These are phyloP conservation scores for Onygenales sp. DNA, from an alignment of 2,329 filamentous ascomycete species.

Conservation along the genomic window DNA sequence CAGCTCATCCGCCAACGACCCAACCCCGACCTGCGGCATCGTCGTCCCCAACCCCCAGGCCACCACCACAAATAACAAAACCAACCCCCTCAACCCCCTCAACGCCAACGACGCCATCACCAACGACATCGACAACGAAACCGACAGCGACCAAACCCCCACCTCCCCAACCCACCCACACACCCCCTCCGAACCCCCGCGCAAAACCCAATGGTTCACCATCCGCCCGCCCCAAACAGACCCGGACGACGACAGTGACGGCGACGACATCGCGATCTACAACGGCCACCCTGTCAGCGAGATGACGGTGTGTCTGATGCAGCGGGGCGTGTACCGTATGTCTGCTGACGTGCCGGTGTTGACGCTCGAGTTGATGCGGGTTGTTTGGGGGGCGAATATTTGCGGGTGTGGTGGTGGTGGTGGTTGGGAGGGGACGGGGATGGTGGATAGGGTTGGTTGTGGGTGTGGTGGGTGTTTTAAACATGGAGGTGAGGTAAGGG, in stretches of 20 bases:
- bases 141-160: background rate
- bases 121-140: background rate
- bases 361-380: background rate
- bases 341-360: background rate
- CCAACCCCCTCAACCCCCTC: no score
- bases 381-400: background rate
- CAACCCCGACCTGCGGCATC: background rate
- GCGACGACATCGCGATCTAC: background rate
- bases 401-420: background rate
- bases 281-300: background rate
- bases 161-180: no score
- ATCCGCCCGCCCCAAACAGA: no score
- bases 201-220: no score
- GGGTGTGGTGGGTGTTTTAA: background rate
- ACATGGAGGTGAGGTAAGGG: no score
- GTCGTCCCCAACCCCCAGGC: no score
- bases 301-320: background rate
- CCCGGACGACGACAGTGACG: no score
- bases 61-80: no score
- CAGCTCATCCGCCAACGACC: background rate
- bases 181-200: no score
- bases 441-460: background rate
- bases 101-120: background rate
- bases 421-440: background rate
- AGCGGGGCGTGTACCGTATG: background rate